Percentiles rank a stretch among this genome's conserved stretches.
These are phyloP conservation scores for Thozetella sp. DNA, from an alignment of 495 filamentous ascomycete genomes.

Conservation along the genomic window DNA sequence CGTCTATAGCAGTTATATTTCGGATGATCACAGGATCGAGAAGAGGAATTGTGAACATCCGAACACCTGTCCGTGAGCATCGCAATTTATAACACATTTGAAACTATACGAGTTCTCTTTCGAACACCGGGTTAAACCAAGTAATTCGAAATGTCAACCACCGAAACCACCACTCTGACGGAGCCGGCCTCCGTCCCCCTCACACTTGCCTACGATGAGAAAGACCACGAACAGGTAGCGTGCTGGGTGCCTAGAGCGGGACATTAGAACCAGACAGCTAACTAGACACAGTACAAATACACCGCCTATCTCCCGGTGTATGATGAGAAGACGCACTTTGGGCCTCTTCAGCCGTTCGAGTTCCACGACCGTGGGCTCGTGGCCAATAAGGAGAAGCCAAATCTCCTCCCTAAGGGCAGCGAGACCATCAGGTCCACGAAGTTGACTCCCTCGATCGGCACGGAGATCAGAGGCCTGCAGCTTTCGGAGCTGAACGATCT, in stretches of 20 bases:
- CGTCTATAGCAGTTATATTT: too few relatives aligned
- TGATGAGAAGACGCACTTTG: conserved; percentile 61
- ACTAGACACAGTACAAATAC: conserved; percentile 52
- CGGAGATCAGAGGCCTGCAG: conserved; percentile 70
- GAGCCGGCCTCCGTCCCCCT: conserved; percentile 14
- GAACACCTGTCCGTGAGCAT: too few relatives aligned
- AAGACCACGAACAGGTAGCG: conserved; percentile 18
- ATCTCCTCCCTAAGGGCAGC: conserved; percentile 48
- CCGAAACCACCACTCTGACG: conserved; percentile 4
- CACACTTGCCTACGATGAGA: conserved; percentile 18
- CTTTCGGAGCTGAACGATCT: conserved; percentile 66
- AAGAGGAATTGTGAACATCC: too few relatives aligned
- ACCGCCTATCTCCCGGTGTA: conserved; percentile 64
- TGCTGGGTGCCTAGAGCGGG: background rate
- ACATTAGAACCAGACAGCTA: background rate
- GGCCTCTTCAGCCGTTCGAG: conserved; percentile 58
- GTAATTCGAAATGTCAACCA: conserved; percentile 5
- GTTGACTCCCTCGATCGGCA: conserved; percentile 71
- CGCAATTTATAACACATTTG: too few relatives aligned
- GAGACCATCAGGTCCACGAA: conserved; percentile 50
- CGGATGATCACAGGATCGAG: too few relatives aligned
- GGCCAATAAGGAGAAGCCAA: conserved; percentile 57
- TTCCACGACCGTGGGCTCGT: conserved; percentile 61
- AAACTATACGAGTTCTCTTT: too few relatives aligned
- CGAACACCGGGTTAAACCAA: background rate